Percentiles rank a stretch among this genome's conserved stretches.
Evolutionary conservation across 148 eudicot species (phyloP).

Genomic region (Cornus suecica): DNA sequence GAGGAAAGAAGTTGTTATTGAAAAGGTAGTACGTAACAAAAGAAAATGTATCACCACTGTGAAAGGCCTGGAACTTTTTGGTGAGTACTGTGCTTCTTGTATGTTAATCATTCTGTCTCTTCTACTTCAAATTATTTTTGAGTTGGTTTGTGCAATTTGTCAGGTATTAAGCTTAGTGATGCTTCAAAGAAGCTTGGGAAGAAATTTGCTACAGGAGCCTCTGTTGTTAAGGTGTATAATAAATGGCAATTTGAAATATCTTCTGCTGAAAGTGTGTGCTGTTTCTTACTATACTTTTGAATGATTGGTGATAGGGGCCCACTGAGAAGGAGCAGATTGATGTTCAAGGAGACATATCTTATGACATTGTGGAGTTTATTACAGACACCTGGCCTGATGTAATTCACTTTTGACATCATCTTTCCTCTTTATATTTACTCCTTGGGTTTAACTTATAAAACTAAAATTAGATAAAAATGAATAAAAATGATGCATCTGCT

Average conservation of each 20-base stretch:
- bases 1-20: slow-evolving; percentile 80
- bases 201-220: slow-evolving; percentile 96
- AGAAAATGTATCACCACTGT: slow-evolving; percentile 91
- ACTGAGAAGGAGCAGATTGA: slow-evolving; percentile 97
- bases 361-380: slow-evolving; percentile 83
- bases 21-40: slow-evolving; percentile 91
- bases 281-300: background rate
- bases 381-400: slow-evolving; percentile 98
- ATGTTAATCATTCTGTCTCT: background rate
- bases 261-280: background rate
- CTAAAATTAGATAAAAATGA: no score
- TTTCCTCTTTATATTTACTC: background rate
- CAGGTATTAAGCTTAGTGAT: slow-evolving; percentile 84
- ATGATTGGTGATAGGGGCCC: slow-evolving; percentile 55
- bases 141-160: slow-evolving; percentile 1
- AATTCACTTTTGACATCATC: slow-evolving; percentile 20
- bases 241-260: background rate
- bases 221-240: slow-evolving; percentile 82
- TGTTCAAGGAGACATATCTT: slow-evolving; percentile 96
- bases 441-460: no score
- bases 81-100: slow-evolving; percentile 31
- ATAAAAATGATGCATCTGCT: no score
- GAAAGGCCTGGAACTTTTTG: slow-evolving; percentile 87
- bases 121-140: background rate
- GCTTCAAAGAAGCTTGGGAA: slow-evolving; percentile 99